These are phyloP conservation scores for Heliamphora exappendiculata DNA, from an alignment of 148 eudicot genomes.

Conservation along the genomic window DNA sequence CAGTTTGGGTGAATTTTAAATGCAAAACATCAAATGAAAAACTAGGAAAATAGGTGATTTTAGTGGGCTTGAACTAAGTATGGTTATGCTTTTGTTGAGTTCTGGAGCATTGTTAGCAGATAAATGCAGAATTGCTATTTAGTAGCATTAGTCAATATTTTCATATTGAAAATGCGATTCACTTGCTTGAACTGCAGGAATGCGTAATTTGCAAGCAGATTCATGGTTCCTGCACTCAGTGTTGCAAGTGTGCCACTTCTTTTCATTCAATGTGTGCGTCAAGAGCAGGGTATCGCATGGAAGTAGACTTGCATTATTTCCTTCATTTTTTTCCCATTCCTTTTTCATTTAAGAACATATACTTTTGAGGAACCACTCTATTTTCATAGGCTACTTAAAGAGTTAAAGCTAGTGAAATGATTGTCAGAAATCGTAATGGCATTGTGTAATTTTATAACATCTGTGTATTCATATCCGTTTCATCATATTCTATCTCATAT, in stretches of 20 bases:
- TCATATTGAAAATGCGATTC: not conserved
- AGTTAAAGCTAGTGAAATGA: not conserved
- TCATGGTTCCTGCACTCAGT: slow-evolving; percentile 94
- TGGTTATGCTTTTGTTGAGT: not conserved
- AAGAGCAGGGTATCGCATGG: slow-evolving; percentile 89
- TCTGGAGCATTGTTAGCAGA: not conserved
- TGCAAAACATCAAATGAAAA: not conserved
- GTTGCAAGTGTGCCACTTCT: slow-evolving; percentile 80
- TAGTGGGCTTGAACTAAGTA: not conserved
- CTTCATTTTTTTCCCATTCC: not conserved
- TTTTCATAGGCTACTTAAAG: not conserved
- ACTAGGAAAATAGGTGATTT: not conserved
- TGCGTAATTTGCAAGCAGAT: slow-evolving; percentile 78
- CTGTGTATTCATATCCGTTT: not conserved
- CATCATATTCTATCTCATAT: not conserved
- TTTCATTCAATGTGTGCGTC: slow-evolving; percentile 92
- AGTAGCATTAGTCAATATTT: not conserved
- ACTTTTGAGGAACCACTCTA: not conserved
- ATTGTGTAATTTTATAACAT: not conserved
- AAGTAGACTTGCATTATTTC: slow-evolving; percentile 43
- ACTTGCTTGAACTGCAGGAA: slow-evolving; percentile 35
- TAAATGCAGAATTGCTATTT: not conserved
- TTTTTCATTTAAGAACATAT: not conserved
- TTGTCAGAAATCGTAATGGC: not conserved
- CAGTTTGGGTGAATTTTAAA: not conserved